Conservation (phyloP, 352 stramenopile species). For the Pythium guiyangense region DNA sequence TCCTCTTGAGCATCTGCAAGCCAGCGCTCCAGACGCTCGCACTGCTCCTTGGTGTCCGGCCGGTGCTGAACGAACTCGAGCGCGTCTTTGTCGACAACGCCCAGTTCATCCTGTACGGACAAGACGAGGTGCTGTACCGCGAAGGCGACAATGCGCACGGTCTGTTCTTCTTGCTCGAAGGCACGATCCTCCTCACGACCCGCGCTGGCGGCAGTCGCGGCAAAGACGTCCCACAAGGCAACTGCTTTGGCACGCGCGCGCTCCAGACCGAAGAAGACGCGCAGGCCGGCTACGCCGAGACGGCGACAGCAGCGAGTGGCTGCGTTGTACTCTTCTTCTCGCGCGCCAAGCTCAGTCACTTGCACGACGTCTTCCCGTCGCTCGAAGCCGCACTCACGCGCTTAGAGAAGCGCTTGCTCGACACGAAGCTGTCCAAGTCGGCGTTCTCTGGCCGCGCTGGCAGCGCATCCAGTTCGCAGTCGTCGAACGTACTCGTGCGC, state of each 20-base stretch:
- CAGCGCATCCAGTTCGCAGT: not conserved
- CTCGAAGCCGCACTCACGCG: constrained; percentile 15
- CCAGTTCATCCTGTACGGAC: constrained; percentile 32
- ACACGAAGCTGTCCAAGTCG: constrained; percentile 26
- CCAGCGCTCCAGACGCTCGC: constrained; percentile 31
- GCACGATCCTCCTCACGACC: constrained; percentile 1
- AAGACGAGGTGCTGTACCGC: constrained; percentile 34
- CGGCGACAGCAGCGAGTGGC: constrained; percentile 25
- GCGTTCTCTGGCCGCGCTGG: constrained; percentile 5
- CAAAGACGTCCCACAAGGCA: constrained; percentile 20
- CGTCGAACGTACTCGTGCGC: constrained; percentile 4
- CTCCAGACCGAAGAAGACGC: constrained; percentile 12
- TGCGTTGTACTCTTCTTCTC: constrained; percentile 31
- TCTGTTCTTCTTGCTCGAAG: constrained; percentile 31
- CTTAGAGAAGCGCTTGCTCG: constrained; percentile 23
- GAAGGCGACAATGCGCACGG: constrained; percentile 31
- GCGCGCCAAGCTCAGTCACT: constrained; percentile 15
- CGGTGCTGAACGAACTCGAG: constrained; percentile 24
- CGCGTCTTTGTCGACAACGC: constrained; percentile 29
- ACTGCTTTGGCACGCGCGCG: constrained; percentile 29
- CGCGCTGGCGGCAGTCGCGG: not conserved
- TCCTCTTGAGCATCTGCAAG: constrained; percentile 28
- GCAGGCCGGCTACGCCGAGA: constrained; percentile 24
- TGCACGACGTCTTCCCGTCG: constrained; percentile 23
- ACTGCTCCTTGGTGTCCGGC: constrained; percentile 18